Percentiles rank a stretch among this genome's conserved stretches.
These are phyloP conservation scores for Penicillium sclerotigenum DNA, from an alignment of 2,329 filamentous ascomycete genomes.

Conservation along the genomic window DNA sequence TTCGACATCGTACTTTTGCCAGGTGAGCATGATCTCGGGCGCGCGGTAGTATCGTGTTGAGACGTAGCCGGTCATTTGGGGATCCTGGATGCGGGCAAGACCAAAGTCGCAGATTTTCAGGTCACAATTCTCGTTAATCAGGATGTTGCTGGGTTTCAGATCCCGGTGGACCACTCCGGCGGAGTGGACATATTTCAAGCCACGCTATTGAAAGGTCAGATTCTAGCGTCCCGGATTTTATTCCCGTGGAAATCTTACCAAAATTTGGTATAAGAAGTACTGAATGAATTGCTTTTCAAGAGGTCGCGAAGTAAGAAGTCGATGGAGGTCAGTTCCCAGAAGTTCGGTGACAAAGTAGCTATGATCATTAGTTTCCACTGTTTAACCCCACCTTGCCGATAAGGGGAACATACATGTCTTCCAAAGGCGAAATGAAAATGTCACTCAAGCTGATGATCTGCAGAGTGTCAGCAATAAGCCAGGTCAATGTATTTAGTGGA, in stretches of 20 bases:
- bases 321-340: slow-evolving; percentile 92
- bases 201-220: slow-evolving; percentile 61
- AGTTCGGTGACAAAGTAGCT: slow-evolving; percentile 99
- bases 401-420: slow-evolving; percentile 75
- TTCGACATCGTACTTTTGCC: slow-evolving; percentile 99
- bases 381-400: background rate
- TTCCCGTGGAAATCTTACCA: slow-evolving; percentile 58
- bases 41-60: slow-evolving; percentile 98
- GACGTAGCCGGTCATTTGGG: slow-evolving; percentile 99
- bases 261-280: slow-evolving; percentile 98
- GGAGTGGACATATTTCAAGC: slow-evolving; percentile 98
- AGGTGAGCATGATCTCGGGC: slow-evolving; percentile 99
- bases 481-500: background rate
- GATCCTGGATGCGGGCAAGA: slow-evolving; percentile 93
- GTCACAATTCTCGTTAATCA: slow-evolving; percentile 99
- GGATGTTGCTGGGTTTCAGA: slow-evolving; percentile 96
- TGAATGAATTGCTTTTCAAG: slow-evolving; percentile 99
- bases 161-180: slow-evolving; percentile 97
- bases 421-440: slow-evolving; percentile 98
- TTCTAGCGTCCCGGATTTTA: background rate
- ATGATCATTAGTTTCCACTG: slow-evolving; percentile 16
- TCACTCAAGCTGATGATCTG: slow-evolving; percentile 97
- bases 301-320: slow-evolving; percentile 88
- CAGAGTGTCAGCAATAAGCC: slow-evolving; percentile 16
- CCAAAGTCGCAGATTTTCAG: slow-evolving; percentile 99